phyloP scores from a whole-genome alignment of 1,139 yeast genomes.

The Diutina scorzettiae region DNA sequence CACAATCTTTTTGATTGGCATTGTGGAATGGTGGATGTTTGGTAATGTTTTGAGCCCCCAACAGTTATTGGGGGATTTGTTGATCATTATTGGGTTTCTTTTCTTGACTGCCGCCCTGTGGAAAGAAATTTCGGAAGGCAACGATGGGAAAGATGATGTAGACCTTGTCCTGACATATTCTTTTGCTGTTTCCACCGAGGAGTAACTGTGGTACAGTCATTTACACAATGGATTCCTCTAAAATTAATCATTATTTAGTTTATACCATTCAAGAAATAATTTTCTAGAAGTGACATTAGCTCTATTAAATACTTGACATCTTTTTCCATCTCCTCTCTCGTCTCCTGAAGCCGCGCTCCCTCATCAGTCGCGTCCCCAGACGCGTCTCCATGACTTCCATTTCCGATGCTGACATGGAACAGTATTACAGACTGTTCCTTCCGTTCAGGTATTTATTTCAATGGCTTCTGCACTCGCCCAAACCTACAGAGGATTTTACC shows the following conservation, averaged over 20 bases:
- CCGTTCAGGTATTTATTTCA: constrained; percentile 68
- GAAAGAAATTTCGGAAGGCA: constrained; percentile 59
- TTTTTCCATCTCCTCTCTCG: no score
- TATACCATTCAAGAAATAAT: no score
- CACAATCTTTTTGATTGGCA: constrained; percentile 70
- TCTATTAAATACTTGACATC: no score
- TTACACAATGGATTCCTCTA: no score
- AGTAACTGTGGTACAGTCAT: no score
- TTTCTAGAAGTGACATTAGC: no score
- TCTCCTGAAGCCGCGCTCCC: no score
- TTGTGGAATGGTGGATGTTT: constrained; percentile 66
- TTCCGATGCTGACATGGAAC: constrained; percentile 46
- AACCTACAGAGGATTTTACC: constrained; percentile 57
- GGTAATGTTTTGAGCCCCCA: constrained; percentile 37
- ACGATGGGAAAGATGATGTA: constrained; percentile 41
- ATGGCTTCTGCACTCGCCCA: constrained; percentile 84
- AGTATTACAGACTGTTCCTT: constrained; percentile 60
- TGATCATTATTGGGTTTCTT: constrained; percentile 56
- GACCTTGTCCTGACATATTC: constrained; percentile 34
- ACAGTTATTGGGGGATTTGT: constrained; percentile 44
- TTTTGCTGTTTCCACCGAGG: constrained; percentile 18
- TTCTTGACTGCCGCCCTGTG: constrained; percentile 63
- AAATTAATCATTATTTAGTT: no score
- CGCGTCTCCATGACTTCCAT: constrained; percentile 7
- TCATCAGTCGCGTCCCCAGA: no score